Conservation (phyloP, 768 basidiomycete genomes). For the Suillus paluster region DNA sequence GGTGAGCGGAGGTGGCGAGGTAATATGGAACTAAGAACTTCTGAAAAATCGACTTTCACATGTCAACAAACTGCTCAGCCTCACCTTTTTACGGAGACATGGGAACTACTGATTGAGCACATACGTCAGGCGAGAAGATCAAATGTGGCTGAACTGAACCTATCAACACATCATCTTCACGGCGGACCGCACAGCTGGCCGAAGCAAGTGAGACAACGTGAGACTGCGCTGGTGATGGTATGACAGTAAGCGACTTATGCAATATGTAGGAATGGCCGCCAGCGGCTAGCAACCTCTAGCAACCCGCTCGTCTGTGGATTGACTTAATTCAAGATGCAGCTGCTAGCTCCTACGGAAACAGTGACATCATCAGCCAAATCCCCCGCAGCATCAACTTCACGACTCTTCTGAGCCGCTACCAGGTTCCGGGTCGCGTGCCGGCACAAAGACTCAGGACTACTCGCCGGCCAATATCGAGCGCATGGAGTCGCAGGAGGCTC, state of each 20-base stretch:
- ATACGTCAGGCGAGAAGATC: not conserved
- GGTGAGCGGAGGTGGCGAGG: not conserved
- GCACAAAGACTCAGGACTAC: slow-evolving; percentile 40
- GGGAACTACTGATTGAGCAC: not conserved
- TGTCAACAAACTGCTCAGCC: not conserved
- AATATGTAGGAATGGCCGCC: no score
- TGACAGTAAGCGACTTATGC: no score
- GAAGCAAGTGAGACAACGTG: no score
- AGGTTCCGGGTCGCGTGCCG: slow-evolving; percentile 35
- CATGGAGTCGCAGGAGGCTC: not conserved
- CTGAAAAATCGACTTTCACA: not conserved
- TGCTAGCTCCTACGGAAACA: no score
- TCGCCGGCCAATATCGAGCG: slow-evolving; percentile 43
- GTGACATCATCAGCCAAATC: not conserved
- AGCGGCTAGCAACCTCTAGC: no score
- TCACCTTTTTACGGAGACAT: not conserved
- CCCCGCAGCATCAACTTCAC: slow-evolving; percentile 51
- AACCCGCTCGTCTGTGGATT: no score
- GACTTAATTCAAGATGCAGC: no score
- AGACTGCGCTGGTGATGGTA: no score
- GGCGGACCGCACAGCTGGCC: not conserved
- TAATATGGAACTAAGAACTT: not conserved
- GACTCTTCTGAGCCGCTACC: slow-evolving; percentile 53
- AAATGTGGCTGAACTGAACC: not conserved
- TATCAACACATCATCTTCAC: not conserved